Percentiles rank a stretch among this genome's conserved stretches.
Evolutionary conservation across 2,329 filamentous ascomycete genomes (phyloP).

Genomic region (Hypomyces rosellus): DNA sequence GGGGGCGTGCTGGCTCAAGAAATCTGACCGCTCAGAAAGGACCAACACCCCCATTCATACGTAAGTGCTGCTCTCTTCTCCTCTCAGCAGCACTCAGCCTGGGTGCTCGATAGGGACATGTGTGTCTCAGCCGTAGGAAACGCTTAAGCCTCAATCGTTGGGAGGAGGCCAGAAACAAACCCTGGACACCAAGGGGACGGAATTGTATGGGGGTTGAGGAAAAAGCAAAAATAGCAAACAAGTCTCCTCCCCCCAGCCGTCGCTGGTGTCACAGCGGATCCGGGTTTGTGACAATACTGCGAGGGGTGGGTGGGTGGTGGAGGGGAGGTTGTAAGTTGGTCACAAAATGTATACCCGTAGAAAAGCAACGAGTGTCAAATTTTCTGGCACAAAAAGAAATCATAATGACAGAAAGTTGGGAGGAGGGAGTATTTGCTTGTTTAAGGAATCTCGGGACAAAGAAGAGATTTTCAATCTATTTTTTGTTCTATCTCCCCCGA

Average conservation of each 20-base stretch:
- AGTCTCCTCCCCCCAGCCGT: not conserved
- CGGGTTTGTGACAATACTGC: not conserved
- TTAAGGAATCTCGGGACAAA: not conserved
- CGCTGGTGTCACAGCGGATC: not conserved
- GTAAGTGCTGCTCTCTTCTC: not conserved
- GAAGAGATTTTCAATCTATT: not conserved
- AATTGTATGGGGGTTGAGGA: not conserved
- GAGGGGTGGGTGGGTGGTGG: not conserved
- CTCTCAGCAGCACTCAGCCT: too few relatives aligned
- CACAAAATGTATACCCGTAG: not conserved
- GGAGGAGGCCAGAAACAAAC: not conserved
- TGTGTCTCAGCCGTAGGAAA: slow-evolving; percentile 8
- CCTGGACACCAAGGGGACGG: too few relatives aligned
- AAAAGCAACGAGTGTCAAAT: not conserved
- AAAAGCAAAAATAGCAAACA: not conserved
- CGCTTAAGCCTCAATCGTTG: not conserved
- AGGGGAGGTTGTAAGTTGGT: too few relatives aligned
- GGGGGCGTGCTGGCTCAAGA: not conserved
- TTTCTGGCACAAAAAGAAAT: not conserved
- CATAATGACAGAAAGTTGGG: too few relatives aligned
- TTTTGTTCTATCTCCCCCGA: not conserved
- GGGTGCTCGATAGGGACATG: slow-evolving; percentile 9
- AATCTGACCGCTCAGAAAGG: too few relatives aligned
- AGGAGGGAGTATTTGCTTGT: not conserved
- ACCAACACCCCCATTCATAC: too few relatives aligned